phyloP scores from a whole-genome alignment of 257 asterid species.

The Solanum clarkiae region DNA sequence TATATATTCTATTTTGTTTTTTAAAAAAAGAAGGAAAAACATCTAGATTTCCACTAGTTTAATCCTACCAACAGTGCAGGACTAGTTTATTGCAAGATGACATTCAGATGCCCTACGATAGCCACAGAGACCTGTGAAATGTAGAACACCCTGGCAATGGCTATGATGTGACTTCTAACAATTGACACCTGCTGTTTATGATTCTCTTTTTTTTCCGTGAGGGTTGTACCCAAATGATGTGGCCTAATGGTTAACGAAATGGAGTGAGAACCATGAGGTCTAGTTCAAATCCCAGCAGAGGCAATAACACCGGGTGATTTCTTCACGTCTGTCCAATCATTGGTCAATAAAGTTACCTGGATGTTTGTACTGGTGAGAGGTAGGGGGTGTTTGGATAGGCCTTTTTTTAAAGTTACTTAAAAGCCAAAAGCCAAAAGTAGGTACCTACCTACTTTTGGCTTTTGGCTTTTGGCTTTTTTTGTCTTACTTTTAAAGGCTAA shows the following conservation, averaged over 20 bases:
- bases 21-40: background rate
- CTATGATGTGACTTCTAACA: background rate
- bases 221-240: background rate
- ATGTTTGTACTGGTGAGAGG: background rate
- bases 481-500: too few species aligned
- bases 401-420: too few species aligned
- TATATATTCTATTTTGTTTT: background rate
- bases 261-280: background rate
- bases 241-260: background rate
- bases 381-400: background rate
- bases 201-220: background rate
- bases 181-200: background rate
- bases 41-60: background rate
- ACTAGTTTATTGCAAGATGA: background rate
- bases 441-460: too few species aligned
- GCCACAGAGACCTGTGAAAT: background rate
- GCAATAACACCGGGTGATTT: background rate
- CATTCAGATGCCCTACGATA: background rate
- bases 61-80: background rate
- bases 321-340: background rate
- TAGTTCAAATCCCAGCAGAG: background rate
- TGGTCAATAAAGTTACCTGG: background rate
- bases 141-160: background rate
- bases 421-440: too few species aligned
- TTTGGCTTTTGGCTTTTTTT: too few species aligned